Evolutionary conservation across 306 rosid genomes (phyloP).

Genomic region (Malus asiatica): DNA sequence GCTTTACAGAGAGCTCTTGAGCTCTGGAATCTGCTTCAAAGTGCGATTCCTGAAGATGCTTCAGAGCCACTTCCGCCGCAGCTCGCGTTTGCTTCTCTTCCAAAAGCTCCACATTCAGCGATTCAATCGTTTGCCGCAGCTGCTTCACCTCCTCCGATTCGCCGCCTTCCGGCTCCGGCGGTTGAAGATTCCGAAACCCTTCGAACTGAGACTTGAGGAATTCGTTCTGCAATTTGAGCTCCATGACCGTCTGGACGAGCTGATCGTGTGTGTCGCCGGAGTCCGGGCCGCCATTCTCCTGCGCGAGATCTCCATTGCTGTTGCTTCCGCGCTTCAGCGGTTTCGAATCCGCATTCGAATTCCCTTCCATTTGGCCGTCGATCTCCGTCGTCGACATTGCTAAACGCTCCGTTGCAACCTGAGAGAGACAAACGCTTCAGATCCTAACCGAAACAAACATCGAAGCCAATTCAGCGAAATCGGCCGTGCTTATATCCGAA

Average conservation of each 20-base stretch:
- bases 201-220: constrained; percentile 74
- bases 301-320: constrained; percentile 26
- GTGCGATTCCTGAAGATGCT: constrained; percentile 63
- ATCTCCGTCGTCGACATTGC: constrained; percentile 31
- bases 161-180: constrained; percentile 24
- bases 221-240: constrained; percentile 69
- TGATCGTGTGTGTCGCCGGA: constrained; percentile 38
- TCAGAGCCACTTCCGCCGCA: constrained; percentile 83
- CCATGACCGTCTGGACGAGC: constrained; percentile 61
- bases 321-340: constrained; percentile 24
- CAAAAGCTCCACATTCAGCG: constrained; percentile 50
- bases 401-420: background rate
- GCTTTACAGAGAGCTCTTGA: constrained; percentile 72
- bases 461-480: background rate
- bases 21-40: constrained; percentile 77
- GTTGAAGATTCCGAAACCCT: constrained; percentile 31
- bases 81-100: constrained; percentile 78
- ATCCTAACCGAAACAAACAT: background rate
- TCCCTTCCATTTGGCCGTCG: constrained; percentile 34
- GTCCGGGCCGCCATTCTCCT: constrained; percentile 33
- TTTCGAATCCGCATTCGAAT: constrained; percentile 9
- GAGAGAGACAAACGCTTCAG: background rate
- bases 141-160: constrained; percentile 40
- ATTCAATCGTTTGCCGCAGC: constrained; percentile 47
- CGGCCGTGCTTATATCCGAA: background rate